phyloP scores from a whole-genome alignment of 768 basidiomycete genomes.

The Phylloporus rhodoxanthus region DNA sequence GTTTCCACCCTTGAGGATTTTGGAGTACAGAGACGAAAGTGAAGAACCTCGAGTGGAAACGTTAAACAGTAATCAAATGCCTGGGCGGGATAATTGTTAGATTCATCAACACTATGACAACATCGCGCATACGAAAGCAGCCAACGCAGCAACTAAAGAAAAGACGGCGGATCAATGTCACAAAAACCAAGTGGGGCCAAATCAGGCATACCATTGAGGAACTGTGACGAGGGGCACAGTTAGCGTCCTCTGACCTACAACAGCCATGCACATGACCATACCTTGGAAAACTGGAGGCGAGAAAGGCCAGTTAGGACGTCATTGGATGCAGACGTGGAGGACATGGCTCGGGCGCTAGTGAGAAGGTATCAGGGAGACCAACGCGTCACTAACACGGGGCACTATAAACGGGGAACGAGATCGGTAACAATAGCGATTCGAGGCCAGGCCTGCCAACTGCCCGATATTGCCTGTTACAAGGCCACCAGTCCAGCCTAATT shows the following conservation, averaged over 20 bases:
- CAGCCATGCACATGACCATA: neutral
- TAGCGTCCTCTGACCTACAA: neutral
- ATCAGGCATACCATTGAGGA: slow-evolving; percentile 13
- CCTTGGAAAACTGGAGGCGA: slow-evolving; percentile 21
- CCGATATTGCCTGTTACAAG: no score
- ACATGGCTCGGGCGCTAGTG: slow-evolving; percentile 4
- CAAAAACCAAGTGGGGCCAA: neutral
- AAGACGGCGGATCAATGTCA: neutral
- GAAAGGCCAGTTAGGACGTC: slow-evolving; percentile 7
- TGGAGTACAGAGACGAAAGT: neutral
- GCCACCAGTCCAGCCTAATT: no score
- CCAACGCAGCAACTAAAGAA: slow-evolving; percentile 16
- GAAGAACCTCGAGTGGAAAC: slow-evolving; percentile 17
- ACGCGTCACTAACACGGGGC: no score
- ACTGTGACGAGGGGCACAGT: slow-evolving; percentile 1
- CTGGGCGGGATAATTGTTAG: slow-evolving; percentile 3
- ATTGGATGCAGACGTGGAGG: neutral
- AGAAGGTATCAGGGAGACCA: neutral
- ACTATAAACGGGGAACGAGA: no score
- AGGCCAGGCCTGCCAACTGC: no score
- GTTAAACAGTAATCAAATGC: slow-evolving; percentile 22
- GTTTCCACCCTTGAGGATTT: neutral
- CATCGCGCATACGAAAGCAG: slow-evolving; percentile 10
- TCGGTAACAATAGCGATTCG: no score
- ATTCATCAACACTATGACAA: neutral